phyloP scores from a whole-genome alignment of 148 eudicot species.

The Dysphania ambrosioides region DNA sequence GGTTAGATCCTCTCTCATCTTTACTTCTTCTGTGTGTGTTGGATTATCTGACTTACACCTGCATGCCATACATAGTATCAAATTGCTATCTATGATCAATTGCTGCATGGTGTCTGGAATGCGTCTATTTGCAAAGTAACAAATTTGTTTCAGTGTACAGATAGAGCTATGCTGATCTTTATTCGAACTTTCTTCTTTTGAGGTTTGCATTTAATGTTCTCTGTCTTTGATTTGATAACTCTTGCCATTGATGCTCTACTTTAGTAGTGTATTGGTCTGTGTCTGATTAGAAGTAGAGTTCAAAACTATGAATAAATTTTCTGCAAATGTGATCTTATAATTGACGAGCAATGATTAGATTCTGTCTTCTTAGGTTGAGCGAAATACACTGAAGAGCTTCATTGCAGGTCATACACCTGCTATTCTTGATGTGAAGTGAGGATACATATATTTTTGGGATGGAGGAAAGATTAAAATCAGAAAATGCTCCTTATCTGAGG shows the following conservation, averaged over 20 bases:
- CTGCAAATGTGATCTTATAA: neutral
- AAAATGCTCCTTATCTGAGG: no score
- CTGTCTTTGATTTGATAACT: neutral
- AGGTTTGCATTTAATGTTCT: neutral
- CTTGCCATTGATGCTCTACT: neutral
- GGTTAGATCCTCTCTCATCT: no score
- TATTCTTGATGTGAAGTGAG: neutral
- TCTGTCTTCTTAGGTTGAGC: neutral
- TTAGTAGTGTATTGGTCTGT: no score
- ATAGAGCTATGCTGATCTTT: conserved; percentile 13
- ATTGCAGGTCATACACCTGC: neutral
- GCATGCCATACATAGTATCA: neutral
- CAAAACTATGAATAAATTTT: neutral
- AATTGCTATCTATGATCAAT: neutral
- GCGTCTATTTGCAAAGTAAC: neutral
- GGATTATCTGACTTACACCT: neutral
- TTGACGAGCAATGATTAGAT: neutral
- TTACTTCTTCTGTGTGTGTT: neutral
- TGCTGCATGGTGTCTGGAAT: neutral
- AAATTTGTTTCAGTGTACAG: neutral
- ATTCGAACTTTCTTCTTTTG: neutral
- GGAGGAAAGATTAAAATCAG: neutral
- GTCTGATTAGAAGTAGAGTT: neutral
- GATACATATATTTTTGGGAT: neutral
- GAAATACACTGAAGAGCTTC: neutral